phyloP scores from a whole-genome alignment of 306 rosid species.

The Carpinus viminea region DNA sequence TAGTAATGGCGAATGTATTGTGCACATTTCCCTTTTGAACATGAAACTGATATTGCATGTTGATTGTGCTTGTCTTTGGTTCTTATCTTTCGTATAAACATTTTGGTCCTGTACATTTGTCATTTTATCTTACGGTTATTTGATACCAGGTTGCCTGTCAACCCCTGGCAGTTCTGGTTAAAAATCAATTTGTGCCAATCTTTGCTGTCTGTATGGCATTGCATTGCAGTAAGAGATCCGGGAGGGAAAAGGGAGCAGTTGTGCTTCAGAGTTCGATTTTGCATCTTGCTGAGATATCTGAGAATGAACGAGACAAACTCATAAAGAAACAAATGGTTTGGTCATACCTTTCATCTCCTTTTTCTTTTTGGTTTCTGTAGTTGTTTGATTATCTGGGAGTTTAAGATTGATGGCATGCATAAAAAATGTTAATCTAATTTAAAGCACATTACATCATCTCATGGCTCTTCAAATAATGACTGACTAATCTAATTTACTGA shows the following conservation, averaged over 20 bases:
- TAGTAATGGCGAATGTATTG: neutral
- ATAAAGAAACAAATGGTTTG: constrained; percentile 86
- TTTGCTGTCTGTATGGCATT: constrained; percentile 77
- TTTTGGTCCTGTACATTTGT: constrained; percentile 4
- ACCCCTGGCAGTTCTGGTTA: constrained; percentile 60
- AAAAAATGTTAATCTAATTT: neutral
- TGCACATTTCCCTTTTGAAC: neutral
- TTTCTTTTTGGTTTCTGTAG: neutral
- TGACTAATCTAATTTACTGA: neutral
- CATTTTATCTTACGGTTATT: constrained; percentile 32
- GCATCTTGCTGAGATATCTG: constrained; percentile 70
- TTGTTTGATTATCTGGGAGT: neutral
- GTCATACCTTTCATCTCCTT: constrained; percentile 11
- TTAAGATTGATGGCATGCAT: neutral
- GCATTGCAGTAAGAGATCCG: constrained; percentile 72
- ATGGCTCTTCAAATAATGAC: neutral
- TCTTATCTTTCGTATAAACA: neutral
- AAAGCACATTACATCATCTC: neutral
- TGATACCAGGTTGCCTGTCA: constrained; percentile 70
- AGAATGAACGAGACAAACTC: constrained; percentile 75
- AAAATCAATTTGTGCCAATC: constrained; percentile 67
- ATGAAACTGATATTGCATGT: neutral
- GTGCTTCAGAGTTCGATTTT: constrained; percentile 80
- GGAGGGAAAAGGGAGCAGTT: constrained; percentile 57
- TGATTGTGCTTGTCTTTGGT: neutral